A percentile compares a stretch with the other conserved stretches of the same genome.
phyloP scores from a whole-genome alignment of 169 alveolate species.

The Cryptosporidium xiaoi region DNA sequence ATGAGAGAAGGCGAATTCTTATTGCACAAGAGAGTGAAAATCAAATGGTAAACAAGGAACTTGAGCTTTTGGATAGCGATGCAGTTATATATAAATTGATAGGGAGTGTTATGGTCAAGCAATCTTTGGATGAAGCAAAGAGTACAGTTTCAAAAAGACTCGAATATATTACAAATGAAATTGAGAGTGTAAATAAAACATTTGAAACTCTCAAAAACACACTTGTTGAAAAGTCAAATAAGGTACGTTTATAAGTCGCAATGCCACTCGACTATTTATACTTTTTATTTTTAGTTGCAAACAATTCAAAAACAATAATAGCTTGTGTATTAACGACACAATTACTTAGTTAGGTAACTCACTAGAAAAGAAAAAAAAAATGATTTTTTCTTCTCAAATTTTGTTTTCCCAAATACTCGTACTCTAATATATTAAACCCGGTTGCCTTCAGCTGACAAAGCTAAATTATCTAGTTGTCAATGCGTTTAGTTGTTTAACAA shows the following conservation, averaged over 20 bases:
- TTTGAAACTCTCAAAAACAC: conserved; percentile 32
- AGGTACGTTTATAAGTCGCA: conserved; percentile 41
- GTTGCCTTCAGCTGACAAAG: too few relatives aligned
- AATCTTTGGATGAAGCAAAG: conserved; percentile 62
- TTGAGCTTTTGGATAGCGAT: conserved; percentile 46
- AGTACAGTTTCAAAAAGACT: conserved; percentile 58
- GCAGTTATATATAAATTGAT: conserved; percentile 58
- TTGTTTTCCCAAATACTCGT: too few relatives aligned
- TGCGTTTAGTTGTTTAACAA: too few relatives aligned
- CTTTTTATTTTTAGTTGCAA: conserved; percentile 7
- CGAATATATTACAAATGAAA: conserved; percentile 51
- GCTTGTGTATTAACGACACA: too few relatives aligned
- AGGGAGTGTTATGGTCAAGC: conserved; percentile 65
- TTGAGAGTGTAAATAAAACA: conserved; percentile 46
- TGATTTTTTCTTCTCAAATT: too few relatives aligned
- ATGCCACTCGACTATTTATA: neutral
- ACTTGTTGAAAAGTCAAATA: conserved; percentile 45
- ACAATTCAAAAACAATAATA: conserved; percentile 30
- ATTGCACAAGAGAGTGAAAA: conserved; percentile 66
- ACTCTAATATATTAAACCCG: too few relatives aligned
- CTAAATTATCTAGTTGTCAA: too few relatives aligned
- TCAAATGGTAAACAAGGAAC: conserved; percentile 62
- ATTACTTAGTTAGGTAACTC: too few relatives aligned
- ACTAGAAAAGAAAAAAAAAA: too few relatives aligned
- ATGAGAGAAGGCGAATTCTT: conserved; percentile 58